Conservation (phyloP, 345 rosid genomes). For the Salix dunnii region DNA sequence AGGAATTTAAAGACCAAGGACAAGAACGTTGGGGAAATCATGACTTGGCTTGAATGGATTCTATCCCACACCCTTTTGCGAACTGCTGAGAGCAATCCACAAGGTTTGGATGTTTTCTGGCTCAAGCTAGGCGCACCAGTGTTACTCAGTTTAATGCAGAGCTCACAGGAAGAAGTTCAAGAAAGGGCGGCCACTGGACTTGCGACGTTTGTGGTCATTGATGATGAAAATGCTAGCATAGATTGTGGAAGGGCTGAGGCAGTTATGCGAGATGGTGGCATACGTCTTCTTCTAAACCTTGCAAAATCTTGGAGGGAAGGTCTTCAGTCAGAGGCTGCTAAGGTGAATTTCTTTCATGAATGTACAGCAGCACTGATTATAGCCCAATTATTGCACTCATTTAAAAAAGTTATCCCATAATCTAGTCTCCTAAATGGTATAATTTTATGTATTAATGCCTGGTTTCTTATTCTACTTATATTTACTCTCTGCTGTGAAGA, state of each 20-base stretch:
- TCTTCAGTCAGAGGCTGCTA: slow-evolving; percentile 35
- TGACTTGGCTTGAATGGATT: slow-evolving; percentile 35
- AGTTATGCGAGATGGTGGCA: slow-evolving; percentile 30
- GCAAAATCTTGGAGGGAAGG: slow-evolving; percentile 36
- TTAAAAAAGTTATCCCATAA: not conserved
- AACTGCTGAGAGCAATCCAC: slow-evolving; percentile 31
- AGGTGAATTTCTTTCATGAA: slow-evolving; percentile 31
- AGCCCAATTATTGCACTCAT: not conserved
- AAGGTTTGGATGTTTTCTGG: slow-evolving; percentile 33
- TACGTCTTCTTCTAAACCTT: slow-evolving; percentile 30
- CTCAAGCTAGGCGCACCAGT: slow-evolving; percentile 30
- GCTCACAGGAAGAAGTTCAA: slow-evolving; percentile 33
- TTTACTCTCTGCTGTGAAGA: not conserved
- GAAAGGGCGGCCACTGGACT: slow-evolving; percentile 40
- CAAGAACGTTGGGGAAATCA: slow-evolving; percentile 9
- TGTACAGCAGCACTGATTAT: not conserved
- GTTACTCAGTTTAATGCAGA: slow-evolving; percentile 31
- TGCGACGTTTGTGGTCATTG: slow-evolving; percentile 40
- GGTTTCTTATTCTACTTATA: not conserved
- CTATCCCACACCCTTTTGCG: slow-evolving; percentile 37
- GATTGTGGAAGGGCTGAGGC: slow-evolving; percentile 35
- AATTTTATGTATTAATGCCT: not conserved
- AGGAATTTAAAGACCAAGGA: slow-evolving; percentile 16
- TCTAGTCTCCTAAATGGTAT: not conserved
- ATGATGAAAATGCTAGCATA: slow-evolving; percentile 37